phyloP scores from a whole-genome alignment of 2,329 filamentous ascomycete genomes.

The Apiospora hydei region DNA sequence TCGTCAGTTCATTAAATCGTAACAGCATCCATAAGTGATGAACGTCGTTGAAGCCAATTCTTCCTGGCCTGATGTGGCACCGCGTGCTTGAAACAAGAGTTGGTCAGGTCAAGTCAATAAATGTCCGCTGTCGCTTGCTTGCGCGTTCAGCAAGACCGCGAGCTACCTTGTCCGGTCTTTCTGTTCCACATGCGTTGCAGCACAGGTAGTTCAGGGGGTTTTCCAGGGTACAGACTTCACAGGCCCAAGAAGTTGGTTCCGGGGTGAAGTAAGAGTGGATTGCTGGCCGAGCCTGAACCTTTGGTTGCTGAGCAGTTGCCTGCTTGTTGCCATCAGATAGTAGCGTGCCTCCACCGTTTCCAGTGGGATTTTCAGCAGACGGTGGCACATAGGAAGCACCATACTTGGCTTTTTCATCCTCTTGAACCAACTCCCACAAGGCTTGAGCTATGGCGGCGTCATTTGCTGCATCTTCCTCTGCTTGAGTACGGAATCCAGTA shows the following conservation, averaged over 20 bases:
- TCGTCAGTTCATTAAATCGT: background rate
- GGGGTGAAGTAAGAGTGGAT: background rate
- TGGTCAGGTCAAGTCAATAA: conserved; percentile 20
- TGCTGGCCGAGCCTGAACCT: conserved; percentile 24
- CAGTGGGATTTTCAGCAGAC: conserved; percentile 59
- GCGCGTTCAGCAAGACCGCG: conserved; percentile 4
- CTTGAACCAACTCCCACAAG: conserved; percentile 84
- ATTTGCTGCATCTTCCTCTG: conserved; percentile 88
- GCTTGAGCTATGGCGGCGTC: conserved; percentile 86
- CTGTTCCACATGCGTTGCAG: conserved; percentile 64
- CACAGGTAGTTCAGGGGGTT: conserved; percentile 59
- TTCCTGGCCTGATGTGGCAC: too few relatives aligned
- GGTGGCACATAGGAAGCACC: conserved; percentile 60
- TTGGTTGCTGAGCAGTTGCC: conserved; percentile 27
- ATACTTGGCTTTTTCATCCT: conserved; percentile 70
- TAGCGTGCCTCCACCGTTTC: conserved; percentile 44
- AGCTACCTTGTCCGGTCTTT: conserved; percentile 42
- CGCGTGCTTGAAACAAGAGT: background rate
- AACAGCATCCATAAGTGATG: background rate
- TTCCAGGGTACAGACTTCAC: conserved; percentile 62
- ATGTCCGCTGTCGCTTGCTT: conserved; percentile 22
- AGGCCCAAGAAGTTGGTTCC: conserved; percentile 55
- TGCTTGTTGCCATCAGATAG: conserved; percentile 3
- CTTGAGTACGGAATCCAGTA: conserved; percentile 82
- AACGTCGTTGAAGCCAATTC: background rate